Evolutionary conservation across 371 early-diverging fungal species (phyloP).

Genomic region (Apophysomyces variabilis): DNA sequence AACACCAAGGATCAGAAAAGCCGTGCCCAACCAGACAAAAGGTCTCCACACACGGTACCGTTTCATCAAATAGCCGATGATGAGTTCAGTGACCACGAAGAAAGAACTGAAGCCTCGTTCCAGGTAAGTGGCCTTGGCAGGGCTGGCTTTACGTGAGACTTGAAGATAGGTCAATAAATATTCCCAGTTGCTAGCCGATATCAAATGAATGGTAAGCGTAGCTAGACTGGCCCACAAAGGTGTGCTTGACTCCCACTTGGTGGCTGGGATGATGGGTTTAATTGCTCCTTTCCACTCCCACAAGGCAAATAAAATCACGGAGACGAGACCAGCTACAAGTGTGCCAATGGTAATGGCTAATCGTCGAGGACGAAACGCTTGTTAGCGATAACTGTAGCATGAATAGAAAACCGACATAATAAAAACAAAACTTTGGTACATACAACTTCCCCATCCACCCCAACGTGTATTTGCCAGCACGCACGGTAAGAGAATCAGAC

Average conservation of each 20-base stretch:
- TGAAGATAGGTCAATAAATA: conserved; percentile 50
- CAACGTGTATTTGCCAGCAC: conserved; percentile 42
- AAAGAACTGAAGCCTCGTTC: conserved; percentile 44
- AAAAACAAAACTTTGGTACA: no score
- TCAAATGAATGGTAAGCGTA: conserved; percentile 43
- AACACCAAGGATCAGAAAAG: conserved; percentile 49
- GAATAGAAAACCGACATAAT: no score
- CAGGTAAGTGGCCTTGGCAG: conserved; percentile 31
- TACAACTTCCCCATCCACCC: conserved; percentile 43
- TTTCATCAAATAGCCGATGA: conserved; percentile 42
- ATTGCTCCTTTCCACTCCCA: conserved; percentile 49
- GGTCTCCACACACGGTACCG: conserved; percentile 45
- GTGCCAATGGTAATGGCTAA: conserved; percentile 17
- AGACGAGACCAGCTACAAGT: conserved; percentile 20
- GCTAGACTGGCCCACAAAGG: conserved; percentile 48
- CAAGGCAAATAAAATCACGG: conserved; percentile 3
- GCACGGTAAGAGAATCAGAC: conserved; percentile 42
- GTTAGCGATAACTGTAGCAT: no score
- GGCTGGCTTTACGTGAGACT: conserved; percentile 43
- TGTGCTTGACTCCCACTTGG: conserved; percentile 48
- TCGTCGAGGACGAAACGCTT: no score
- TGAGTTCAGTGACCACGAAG: conserved; percentile 32
- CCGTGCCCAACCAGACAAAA: conserved; percentile 63
- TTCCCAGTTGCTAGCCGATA: conserved; percentile 43
- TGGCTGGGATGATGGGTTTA: conserved; percentile 50